These are phyloP conservation scores for Moesziomyces sp. DNA, from an alignment of 1,284 basidiomycete genomes.

Conservation along the genomic window DNA sequence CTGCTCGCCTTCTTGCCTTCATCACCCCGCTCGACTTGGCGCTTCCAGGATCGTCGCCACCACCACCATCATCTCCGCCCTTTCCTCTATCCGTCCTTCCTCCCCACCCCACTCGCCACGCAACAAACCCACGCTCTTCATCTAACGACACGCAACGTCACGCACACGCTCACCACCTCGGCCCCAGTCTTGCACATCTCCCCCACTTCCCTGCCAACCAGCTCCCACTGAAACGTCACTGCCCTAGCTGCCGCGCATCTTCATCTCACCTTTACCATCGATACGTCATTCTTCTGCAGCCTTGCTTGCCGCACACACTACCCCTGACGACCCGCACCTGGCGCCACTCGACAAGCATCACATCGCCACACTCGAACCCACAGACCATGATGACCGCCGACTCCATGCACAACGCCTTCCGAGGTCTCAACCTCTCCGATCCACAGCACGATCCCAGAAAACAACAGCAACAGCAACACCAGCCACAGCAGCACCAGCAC, in stretches of 20 bases:
- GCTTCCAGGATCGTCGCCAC: background rate
- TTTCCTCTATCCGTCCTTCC: background rate
- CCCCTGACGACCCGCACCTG: no score
- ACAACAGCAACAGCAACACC: slow-evolving; percentile 12
- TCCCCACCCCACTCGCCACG: no score
- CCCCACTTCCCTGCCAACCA: no score
- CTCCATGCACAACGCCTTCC: slow-evolving; percentile 40
- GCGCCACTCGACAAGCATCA: background rate
- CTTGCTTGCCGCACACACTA: no score
- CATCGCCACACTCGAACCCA: background rate
- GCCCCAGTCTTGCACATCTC: no score
- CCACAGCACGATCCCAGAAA: slow-evolving; percentile 34
- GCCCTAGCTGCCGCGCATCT: no score
- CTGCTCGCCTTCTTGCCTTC: no score
- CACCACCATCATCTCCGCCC: slow-evolving; percentile 1
- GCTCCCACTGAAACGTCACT: no score
- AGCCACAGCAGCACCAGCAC: slow-evolving; percentile 10
- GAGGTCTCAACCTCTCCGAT: slow-evolving; percentile 33
- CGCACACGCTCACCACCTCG: slow-evolving; percentile 4
- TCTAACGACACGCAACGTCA: slow-evolving; percentile 14
- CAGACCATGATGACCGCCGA: slow-evolving; percentile 41
- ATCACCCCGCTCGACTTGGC: no score
- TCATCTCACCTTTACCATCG: no score
- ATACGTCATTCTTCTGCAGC: no score
- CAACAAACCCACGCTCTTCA: no score